Percentiles rank a stretch among this genome's conserved stretches.
phyloP scores from a whole-genome alignment of 148 eudicot species.

The Cornus florida region DNA sequence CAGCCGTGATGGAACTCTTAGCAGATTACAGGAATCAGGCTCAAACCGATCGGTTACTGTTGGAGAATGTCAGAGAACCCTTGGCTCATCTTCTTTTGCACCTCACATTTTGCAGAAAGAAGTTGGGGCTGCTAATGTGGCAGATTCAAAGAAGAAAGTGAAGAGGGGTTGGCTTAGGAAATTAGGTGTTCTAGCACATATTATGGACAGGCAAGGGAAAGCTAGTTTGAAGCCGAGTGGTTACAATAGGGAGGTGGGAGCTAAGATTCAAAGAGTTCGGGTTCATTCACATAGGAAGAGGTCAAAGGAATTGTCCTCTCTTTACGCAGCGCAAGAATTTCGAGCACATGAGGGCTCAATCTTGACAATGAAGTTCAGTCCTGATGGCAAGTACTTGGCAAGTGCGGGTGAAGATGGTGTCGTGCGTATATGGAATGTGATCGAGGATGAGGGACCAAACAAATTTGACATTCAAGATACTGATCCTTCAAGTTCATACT shows the following conservation, averaged over 20 bases:
- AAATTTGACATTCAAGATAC: constrained; percentile 29
- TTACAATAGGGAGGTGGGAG: constrained; percentile 20
- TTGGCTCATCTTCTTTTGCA: constrained; percentile 56
- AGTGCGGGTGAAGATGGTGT: constrained; percentile 82
- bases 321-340: constrained; percentile 66
- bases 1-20: constrained; percentile 40
- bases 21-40: constrained; percentile 50
- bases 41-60: constrained; percentile 31
- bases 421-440: constrained; percentile 74
- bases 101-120: constrained; percentile 48
- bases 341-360: constrained; percentile 80
- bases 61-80: constrained; percentile 42
- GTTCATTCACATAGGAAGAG: constrained; percentile 52
- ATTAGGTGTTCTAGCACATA: constrained; percentile 37
- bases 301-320: constrained; percentile 71
- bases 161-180: constrained; percentile 61
- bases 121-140: constrained; percentile 11
- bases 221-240: constrained; percentile 20
- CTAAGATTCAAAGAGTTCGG: constrained; percentile 39
- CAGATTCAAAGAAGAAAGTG: constrained; percentile 35
- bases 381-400: constrained; percentile 76
- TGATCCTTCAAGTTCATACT: constrained; percentile 58
- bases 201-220: constrained; percentile 25
- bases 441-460: constrained; percentile 48
- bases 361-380: constrained; percentile 79